Base-by-base conservation (phyloP, 345 rosid species). In the Excoecaria agallocha region DNA sequence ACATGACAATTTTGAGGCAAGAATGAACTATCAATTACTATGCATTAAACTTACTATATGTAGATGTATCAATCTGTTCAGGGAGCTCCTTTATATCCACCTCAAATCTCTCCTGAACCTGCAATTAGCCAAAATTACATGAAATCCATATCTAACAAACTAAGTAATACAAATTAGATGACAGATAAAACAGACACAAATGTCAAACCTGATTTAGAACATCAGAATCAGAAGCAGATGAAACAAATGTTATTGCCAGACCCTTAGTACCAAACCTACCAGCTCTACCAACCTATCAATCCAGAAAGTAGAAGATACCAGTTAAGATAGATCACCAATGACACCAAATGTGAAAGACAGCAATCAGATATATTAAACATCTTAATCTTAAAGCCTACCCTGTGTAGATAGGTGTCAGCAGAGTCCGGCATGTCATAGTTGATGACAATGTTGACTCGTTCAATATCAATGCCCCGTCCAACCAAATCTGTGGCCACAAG, bases 341-440 rank as follows among this genome's bases (percentile, higher is more conserved):
- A 62, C 15, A n/a, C 51, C 17, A 51, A 16, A 30, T 30, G 30
- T 30, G 30, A 25, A n/a, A 24, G 12, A 39, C 12, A 39, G 9
- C 9, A n/a, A 56, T 8, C 3, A 35, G 13, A 55, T 20, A 3
- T 4, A 12, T 12, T 69, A 8, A 70, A 48, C 7, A 68, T 25
- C 3, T 16, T 17, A 5, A 5, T 17, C 39, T 16, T 43, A 12
- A 52, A 65, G 30, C 72, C 19, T 74, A 96, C 99, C 91, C 99
- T 90, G 87, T 96, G 99, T 25, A 96, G 87, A 57, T 96, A 96
- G 1, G 99, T 96, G 69, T 93, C 99, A 7, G 98, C 99, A 69
- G 99, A 93, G 82, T 96, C 98, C 6, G 99, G 99, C 99, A 96
- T 96, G 81, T 96, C 98, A 70, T 93, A 96, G 85, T 96, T 96